Conservation (phyloP, 257 asterid species). For the Solanum megistacrolobum region DNA sequence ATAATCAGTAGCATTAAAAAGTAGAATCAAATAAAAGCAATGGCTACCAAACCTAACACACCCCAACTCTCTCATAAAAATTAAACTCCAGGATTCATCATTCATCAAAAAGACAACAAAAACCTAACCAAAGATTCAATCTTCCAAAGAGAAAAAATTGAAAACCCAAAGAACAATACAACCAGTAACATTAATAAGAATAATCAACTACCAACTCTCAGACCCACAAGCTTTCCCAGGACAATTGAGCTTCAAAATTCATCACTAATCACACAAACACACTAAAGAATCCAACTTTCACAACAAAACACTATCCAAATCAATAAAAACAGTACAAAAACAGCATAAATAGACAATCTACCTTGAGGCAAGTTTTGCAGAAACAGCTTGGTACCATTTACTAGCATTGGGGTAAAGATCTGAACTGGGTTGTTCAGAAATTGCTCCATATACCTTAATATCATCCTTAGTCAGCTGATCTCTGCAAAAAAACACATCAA, state of each 20-base stretch:
- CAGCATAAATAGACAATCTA: neutral
- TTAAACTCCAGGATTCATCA: too few relatives aligned
- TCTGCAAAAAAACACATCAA: constrained; percentile 24
- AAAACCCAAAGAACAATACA: neutral
- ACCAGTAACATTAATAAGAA: neutral
- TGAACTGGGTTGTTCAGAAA: constrained; percentile 43
- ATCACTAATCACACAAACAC: neutral
- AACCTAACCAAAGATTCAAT: neutral
- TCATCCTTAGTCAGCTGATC: constrained; percentile 61
- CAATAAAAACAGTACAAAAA: neutral
- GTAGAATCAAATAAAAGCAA: neutral
- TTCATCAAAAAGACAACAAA: neutral
- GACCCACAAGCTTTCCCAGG: neutral
- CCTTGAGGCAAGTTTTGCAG: constrained; percentile 60
- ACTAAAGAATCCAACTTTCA: neutral
- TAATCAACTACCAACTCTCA: neutral
- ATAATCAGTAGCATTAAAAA: neutral
- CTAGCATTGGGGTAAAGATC: constrained; percentile 65
- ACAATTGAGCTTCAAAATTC: neutral
- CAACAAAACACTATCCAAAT: neutral
- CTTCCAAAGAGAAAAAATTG: neutral
- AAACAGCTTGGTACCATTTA: constrained; percentile 64
- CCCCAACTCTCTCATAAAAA: constrained; percentile 54
- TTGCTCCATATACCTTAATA: constrained; percentile 58
- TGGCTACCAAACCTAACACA: constrained; percentile 46